Percentiles rank a stretch among this genome's conserved stretches.
These are phyloP conservation scores for Leptodontidium sp. DNA, from an alignment of 2,329 filamentous ascomycete species.

Conservation along the genomic window DNA sequence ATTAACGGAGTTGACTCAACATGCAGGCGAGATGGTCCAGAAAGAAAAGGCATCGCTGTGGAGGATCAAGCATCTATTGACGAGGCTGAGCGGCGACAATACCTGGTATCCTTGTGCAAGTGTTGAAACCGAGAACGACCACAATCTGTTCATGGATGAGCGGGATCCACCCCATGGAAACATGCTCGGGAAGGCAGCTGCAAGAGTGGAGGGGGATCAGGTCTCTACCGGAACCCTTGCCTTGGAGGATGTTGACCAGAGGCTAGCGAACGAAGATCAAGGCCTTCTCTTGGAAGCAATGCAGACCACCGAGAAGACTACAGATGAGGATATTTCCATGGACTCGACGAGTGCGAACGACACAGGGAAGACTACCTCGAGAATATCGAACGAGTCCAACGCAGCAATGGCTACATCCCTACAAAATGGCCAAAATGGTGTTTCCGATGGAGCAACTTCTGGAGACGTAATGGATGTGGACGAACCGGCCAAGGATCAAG, in stretches of 20 bases:
- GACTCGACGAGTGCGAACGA: background rate
- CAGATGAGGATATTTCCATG: conserved; percentile 7
- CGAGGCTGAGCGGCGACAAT: conserved; percentile 77
- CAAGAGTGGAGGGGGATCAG: conserved; percentile 41
- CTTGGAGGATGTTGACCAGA: conserved; percentile 37
- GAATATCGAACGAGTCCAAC: background rate
- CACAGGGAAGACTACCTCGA: background rate
- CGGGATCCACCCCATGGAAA: conserved; percentile 37
- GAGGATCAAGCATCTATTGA: conserved; percentile 77
- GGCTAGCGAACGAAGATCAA: conserved; percentile 29
- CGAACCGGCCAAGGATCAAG: background rate
- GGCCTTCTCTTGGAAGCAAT: background rate
- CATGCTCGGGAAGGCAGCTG: conserved; percentile 32
- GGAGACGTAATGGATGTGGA: conserved; percentile 11
- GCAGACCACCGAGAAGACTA: conserved; percentile 9
- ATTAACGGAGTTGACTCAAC: conserved; percentile 73
- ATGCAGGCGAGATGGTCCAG: conserved; percentile 75
- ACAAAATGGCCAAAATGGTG: background rate
- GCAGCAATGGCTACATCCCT: background rate
- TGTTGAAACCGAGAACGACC: conserved; percentile 64
- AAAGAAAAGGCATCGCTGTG: conserved; percentile 78
- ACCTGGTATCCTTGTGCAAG: conserved; percentile 69
- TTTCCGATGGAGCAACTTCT: background rate
- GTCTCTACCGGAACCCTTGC: conserved; percentile 40
- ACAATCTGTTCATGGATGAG: conserved; percentile 55